phyloP scores from a whole-genome alignment of 192 early-diverging fungal species.

The Polychytrium aggregatum region DNA sequence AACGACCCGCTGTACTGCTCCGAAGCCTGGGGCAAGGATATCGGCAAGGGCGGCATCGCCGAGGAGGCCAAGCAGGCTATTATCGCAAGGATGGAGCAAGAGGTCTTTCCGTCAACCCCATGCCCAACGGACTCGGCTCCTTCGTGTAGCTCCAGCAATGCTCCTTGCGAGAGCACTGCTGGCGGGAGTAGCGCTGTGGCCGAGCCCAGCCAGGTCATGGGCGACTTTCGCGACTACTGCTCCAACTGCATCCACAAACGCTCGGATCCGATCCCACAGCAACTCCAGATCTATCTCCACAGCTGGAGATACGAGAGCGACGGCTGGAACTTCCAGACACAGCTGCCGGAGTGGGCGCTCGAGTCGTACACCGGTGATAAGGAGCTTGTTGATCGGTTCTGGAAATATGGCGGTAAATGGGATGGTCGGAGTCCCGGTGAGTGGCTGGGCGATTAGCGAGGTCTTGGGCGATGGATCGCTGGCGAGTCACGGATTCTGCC shows the following conservation, averaged over 20 bases:
- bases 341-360: constrained; percentile 69
- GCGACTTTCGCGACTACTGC: no score
- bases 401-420: constrained; percentile 35
- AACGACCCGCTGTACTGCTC: constrained; percentile 89
- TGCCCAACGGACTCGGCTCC: no score
- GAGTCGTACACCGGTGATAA: constrained; percentile 28
- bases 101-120: background rate
- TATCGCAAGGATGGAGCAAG: background rate
- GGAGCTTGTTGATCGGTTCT: constrained; percentile 26
- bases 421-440: constrained; percentile 17
- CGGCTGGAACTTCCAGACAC: constrained; percentile 68
- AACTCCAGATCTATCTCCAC: constrained; percentile 84
- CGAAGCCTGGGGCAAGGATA: constrained; percentile 54
- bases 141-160: no score
- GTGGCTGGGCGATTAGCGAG: background rate
- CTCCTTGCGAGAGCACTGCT: background rate
- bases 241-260: constrained; percentile 44
- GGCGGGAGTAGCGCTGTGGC: no score
- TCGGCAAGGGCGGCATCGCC: constrained; percentile 38
- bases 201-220: background rate
- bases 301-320: constrained; percentile 71
- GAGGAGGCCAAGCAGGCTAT: constrained; percentile 1
- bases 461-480: no score
- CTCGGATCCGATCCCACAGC: constrained; percentile 58
- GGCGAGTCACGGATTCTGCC: no score